Evolutionary conservation across 2,329 filamentous ascomycete species (phyloP).

Genomic region (Alternaria conjuncta): DNA sequence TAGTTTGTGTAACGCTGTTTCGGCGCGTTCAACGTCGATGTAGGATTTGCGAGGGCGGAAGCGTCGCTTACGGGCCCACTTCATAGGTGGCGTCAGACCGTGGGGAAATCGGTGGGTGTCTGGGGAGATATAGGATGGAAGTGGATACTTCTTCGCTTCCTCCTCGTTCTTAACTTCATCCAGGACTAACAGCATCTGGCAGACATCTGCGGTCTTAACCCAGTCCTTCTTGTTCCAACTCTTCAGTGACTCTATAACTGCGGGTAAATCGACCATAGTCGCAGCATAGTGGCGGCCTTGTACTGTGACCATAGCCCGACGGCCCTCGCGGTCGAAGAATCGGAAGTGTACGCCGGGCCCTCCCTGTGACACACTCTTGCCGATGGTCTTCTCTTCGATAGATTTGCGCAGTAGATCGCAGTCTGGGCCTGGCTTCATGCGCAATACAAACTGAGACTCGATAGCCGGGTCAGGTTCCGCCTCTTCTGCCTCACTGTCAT

Average conservation of each 20-base stretch:
- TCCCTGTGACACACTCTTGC: conserved; percentile 66
- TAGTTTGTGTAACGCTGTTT: conserved; percentile 77
- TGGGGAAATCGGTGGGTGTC: conserved; percentile 77
- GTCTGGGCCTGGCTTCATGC: conserved; percentile 85
- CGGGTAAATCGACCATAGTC: conserved; percentile 81
- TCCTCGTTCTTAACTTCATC: conserved; percentile 67
- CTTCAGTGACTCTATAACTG: conserved; percentile 89
- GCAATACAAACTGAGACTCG: conserved; percentile 87
- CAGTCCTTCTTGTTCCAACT: conserved; percentile 87
- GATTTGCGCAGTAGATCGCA: conserved; percentile 81
- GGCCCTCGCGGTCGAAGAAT: conserved; percentile 75
- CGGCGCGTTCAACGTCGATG: conserved; percentile 83
- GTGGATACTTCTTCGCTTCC: conserved; percentile 58
- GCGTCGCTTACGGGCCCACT: conserved; percentile 79
- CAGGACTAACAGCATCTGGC: conserved; percentile 85
- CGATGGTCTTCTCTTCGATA: conserved; percentile 79
- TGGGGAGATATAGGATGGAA: conserved; percentile 75
- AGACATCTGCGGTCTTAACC: conserved; percentile 88
- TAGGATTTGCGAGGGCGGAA: conserved; percentile 85
- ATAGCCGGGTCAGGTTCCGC: conserved; percentile 85
- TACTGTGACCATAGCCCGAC: conserved; percentile 75
- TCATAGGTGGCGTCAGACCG: conserved; percentile 86
- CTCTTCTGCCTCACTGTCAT: conserved; percentile 95
- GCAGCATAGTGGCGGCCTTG: conserved; percentile 76
- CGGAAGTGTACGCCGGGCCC: conserved; percentile 81